Evolutionary conservation across 495 filamentous ascomycete genomes (phyloP).

Genomic region (Tuber indicum): DNA sequence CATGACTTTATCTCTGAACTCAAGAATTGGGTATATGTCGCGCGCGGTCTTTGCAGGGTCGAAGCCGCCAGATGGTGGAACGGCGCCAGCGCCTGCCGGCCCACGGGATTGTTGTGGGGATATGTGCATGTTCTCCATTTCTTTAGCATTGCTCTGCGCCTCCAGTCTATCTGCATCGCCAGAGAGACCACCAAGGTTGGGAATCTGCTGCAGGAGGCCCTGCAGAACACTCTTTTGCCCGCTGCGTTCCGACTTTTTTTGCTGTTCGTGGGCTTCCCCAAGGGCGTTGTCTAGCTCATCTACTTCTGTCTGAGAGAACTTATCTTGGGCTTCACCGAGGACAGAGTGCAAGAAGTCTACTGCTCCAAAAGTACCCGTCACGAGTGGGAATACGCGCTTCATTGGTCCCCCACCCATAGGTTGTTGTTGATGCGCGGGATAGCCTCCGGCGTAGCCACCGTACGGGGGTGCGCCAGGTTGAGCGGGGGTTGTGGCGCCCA

Average conservation of each 20-base stretch:
- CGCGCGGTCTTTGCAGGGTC: constrained; percentile 73
- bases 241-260: constrained; percentile 48
- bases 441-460: constrained; percentile 16
- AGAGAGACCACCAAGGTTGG: constrained; percentile 70
- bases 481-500: neutral
- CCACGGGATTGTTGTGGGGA: constrained; percentile 17
- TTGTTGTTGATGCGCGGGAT: neutral
- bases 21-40: constrained; percentile 89
- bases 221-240: constrained; percentile 53
- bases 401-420: neutral
- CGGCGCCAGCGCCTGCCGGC: constrained; percentile 9
- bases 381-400: constrained; percentile 71
- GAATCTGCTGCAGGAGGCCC: constrained; percentile 66
- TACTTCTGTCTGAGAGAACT: constrained; percentile 91
- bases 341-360: constrained; percentile 97
- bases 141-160: constrained; percentile 65
- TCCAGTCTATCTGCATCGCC: constrained; percentile 70
- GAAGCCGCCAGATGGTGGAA: constrained; percentile 46
- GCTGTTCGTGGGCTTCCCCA: constrained; percentile 51
- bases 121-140: constrained; percentile 52
- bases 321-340: constrained; percentile 90
- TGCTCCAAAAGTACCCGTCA: constrained; percentile 76
- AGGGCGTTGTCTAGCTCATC: constrained; percentile 79
- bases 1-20: constrained; percentile 89
- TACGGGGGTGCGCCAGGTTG: constrained; percentile 9